These are phyloP conservation scores for Ophiostoma ulmi DNA, from an alignment of 2,329 filamentous ascomycete species.

Conservation along the genomic window DNA sequence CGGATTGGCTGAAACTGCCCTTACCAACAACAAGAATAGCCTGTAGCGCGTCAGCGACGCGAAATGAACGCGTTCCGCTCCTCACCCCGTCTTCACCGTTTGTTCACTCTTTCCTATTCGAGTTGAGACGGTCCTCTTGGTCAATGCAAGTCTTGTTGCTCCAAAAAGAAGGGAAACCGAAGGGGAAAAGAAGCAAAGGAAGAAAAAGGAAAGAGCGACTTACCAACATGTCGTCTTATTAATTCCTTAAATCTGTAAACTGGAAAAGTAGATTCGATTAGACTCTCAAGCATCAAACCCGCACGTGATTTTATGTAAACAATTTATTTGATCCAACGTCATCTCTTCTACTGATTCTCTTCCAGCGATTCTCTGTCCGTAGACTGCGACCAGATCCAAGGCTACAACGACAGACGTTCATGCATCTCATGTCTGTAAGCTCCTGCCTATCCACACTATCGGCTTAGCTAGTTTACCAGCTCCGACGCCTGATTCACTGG, in stretches of 20 bases:
- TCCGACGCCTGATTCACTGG: neutral
- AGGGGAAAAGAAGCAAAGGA: neutral
- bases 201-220: neutral
- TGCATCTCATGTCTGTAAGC: neutral
- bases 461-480: neutral
- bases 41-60: conserved; percentile 26
- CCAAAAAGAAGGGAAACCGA: neutral
- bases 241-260: neutral
- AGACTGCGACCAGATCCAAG: neutral
- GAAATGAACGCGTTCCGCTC: conserved; percentile 28
- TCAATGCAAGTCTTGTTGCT: neutral
- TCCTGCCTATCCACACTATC: neutral
- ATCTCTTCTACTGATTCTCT: neutral
- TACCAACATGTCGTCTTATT: neutral
- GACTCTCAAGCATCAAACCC: neutral
- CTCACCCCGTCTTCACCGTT: neutral
- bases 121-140: neutral
- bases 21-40: conserved; percentile 8
- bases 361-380: neutral
- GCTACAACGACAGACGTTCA: neutral
- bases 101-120: conserved; percentile 15
- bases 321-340: neutral
- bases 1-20: neutral
- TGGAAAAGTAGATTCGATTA: neutral
- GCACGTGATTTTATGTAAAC: conserved; percentile 4